A percentile compares a stretch with the other conserved stretches of the same genome.
phyloP scores from a whole-genome alignment of 257 asterid genomes.

The Nicotiana benthamiana region DNA sequence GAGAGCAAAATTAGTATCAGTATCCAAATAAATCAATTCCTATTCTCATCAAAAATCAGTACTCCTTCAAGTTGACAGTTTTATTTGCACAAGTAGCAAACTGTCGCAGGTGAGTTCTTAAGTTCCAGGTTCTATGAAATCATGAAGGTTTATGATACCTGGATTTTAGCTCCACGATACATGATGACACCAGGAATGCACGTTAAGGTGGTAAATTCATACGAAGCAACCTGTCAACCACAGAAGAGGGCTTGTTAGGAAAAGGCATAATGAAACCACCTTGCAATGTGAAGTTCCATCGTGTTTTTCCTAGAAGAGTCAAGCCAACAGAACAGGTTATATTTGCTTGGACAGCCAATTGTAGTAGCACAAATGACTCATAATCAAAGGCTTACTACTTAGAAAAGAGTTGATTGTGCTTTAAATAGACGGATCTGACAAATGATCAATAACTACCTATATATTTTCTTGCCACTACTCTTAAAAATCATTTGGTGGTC shows the following conservation, averaged over 20 bases:
- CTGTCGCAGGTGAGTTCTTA: background rate
- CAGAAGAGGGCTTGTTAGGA: constrained; percentile 4
- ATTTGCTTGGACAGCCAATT: background rate
- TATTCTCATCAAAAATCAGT: background rate
- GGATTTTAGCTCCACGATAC: constrained; percentile 94
- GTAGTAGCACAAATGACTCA: background rate
- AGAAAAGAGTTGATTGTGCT: background rate
- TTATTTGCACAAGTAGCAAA: background rate
- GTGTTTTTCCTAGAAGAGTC: background rate
- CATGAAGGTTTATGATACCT: constrained; percentile 36
- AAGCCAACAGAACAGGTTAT: background rate
- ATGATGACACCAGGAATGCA: constrained; percentile 98
- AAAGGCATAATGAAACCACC: background rate
- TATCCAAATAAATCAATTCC: background rate
- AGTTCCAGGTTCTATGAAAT: background rate
- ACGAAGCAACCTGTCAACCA: constrained; percentile 86
- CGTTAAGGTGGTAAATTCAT: constrained; percentile 93
- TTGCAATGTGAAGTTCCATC: background rate
- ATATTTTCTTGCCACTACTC: background rate
- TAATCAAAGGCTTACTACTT: background rate
- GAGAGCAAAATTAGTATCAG: background rate
- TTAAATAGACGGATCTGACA: background rate
- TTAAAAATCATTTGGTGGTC: background rate
- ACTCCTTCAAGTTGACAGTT: background rate
- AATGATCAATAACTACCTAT: background rate